Evolutionary conservation across 176 grass and related monocot genomes (phyloP).

Genomic region (Triticum turgidum): DNA sequence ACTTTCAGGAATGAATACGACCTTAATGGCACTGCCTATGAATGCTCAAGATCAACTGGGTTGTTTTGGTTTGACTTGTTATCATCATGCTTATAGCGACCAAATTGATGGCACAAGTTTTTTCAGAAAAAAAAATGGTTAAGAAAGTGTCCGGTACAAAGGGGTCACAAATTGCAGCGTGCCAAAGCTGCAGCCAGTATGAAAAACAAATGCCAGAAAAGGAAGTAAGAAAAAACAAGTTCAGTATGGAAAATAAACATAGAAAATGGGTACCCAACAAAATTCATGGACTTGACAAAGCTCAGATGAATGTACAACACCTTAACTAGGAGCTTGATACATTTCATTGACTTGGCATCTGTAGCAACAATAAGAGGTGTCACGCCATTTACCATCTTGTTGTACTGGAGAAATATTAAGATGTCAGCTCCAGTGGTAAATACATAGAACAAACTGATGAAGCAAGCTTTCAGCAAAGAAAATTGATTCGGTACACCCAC

Average conservation of each 20-base stretch:
- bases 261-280: not conserved
- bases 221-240: not conserved
- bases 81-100: not conserved
- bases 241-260: not conserved
- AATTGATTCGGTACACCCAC: not conserved
- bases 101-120: not conserved
- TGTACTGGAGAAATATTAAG: constrained; percentile 11
- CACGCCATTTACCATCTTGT: constrained; percentile 27
- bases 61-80: not conserved
- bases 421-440: constrained; percentile 1
- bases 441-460: not conserved
- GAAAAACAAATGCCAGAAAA: not conserved
- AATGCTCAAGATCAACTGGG: not conserved
- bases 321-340: constrained; percentile 24
- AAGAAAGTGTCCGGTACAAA: not conserved
- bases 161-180: not conserved
- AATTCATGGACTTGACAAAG: not conserved
- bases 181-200: not conserved
- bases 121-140: not conserved
- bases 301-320: constrained; percentile 15
- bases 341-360: constrained; percentile 5
- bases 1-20: not conserved
- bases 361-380: constrained; percentile 23
- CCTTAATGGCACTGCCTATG: not conserved
- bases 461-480: not conserved